Conservation (phyloP, 352 stramenopile genomes). For the Globisporangium iwayamae region DNA sequence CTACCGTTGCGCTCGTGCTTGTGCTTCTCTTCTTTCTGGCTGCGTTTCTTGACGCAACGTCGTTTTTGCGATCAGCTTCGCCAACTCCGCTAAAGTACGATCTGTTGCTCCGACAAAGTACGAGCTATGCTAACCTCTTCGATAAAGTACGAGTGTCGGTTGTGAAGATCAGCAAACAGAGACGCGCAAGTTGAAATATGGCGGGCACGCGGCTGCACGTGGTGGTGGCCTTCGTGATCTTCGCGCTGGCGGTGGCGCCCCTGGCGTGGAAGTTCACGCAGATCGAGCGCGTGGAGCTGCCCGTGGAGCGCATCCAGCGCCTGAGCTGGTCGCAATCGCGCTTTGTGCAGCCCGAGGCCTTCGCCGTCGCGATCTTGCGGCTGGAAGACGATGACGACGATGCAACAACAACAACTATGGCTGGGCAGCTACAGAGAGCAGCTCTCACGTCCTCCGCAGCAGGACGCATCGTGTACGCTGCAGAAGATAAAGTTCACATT, state of each 20-base stretch:
- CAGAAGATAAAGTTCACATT: neutral
- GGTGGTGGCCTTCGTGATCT: conserved; percentile 70
- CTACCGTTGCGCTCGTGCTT: neutral
- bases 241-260: conserved; percentile 54
- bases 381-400: neutral
- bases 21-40: neutral
- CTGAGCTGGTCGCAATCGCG: conserved; percentile 32
- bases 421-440: neutral
- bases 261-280: conserved; percentile 67
- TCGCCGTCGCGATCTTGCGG: conserved; percentile 16
- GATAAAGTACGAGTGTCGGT: conserved; percentile 3
- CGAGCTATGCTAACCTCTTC: neutral
- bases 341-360: conserved; percentile 21
- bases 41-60: neutral
- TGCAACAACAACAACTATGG: neutral
- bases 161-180: neutral
- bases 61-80: neutral
- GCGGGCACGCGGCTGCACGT: conserved; percentile 72
- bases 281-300: conserved; percentile 59
- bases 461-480: conserved; percentile 4
- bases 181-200: conserved; percentile 27
- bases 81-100: conserved; percentile 1
- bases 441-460: conserved; percentile 1
- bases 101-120: neutral
- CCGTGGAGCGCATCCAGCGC: conserved; percentile 46